phyloP scores from a whole-genome alignment of 192 early-diverging fungal genomes.

The Gryganskiella cystojenkinii region DNA sequence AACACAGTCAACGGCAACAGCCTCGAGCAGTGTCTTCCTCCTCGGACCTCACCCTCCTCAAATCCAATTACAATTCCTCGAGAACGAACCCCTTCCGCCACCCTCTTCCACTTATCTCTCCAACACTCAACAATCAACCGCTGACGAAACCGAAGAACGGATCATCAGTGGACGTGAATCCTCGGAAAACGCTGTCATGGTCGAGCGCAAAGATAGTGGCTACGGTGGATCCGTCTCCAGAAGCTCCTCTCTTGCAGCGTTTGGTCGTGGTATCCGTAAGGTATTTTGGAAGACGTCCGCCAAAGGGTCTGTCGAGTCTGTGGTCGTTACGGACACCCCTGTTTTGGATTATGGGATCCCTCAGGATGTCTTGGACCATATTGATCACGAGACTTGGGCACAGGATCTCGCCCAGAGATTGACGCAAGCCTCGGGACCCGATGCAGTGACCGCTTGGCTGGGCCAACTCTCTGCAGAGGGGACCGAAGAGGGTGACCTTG shows the following conservation, averaged over 20 bases:
- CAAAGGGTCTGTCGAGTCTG: constrained; percentile 20
- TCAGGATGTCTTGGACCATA: constrained; percentile 44
- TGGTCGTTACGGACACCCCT: constrained; percentile 25
- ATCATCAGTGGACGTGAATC: background rate
- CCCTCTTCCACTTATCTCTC: constrained; percentile 5
- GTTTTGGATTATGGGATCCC: constrained; percentile 40
- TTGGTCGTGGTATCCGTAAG: constrained; percentile 46
- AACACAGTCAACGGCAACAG: no score
- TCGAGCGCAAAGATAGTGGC: constrained; percentile 49
- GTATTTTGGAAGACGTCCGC: constrained; percentile 37
- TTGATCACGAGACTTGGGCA: constrained; percentile 42
- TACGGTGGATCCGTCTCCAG: constrained; percentile 44
- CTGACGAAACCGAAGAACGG: background rate
- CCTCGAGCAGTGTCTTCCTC: constrained; percentile 6
- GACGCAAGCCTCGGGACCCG: constrained; percentile 23
- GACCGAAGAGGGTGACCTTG: background rate
- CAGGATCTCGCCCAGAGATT: constrained; percentile 37
- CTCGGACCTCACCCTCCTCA: constrained; percentile 41
- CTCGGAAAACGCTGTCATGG: constrained; percentile 21
- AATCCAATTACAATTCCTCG: constrained; percentile 42
- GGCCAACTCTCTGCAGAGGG: constrained; percentile 23
- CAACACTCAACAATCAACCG: background rate
- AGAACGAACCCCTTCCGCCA: constrained; percentile 35
- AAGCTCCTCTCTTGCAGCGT: constrained; percentile 38
- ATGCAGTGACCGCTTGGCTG: constrained; percentile 34